phyloP scores from a whole-genome alignment of 2,329 filamentous ascomycete species.

The Zasmidium cellare region DNA sequence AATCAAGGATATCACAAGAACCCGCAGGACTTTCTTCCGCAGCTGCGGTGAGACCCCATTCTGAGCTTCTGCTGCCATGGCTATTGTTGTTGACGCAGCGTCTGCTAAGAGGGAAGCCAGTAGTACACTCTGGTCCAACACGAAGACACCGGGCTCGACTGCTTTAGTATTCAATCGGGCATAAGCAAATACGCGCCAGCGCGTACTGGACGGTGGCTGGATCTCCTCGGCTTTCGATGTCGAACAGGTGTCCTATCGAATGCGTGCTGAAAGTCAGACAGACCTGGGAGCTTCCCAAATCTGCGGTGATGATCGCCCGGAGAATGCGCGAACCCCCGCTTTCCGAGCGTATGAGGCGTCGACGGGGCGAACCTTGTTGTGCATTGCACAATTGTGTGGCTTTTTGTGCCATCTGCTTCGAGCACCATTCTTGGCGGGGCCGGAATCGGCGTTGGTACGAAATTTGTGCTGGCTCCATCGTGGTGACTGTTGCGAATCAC shows the following conservation, averaged over 20 bases:
- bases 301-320: too few species aligned
- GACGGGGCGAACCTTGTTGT: neutral
- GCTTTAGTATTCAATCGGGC: slow-evolving; percentile 2
- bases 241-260: neutral
- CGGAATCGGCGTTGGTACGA: neutral
- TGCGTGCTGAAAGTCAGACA: neutral
- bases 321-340: too few species aligned
- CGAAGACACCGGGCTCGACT: neutral
- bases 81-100: slow-evolving; percentile 4
- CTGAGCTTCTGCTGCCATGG: slow-evolving; percentile 14
- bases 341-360: too few species aligned
- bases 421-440: slow-evolving; percentile 1
- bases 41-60: slow-evolving; percentile 10
- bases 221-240: neutral
- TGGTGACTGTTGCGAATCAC: slow-evolving; percentile 1
- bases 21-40: slow-evolving; percentile 25
- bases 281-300: too few species aligned
- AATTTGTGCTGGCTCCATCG: neutral
- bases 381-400: neutral
- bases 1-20: slow-evolving; percentile 25
- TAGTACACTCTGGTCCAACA: neutral
- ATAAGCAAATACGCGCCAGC: slow-evolving; percentile 3
- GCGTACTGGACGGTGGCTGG: neutral
- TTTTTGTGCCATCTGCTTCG: too few species aligned
- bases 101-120: neutral